Percentiles rank a stretch among this genome's conserved stretches.
phyloP scores from a whole-genome alignment of 1,139 yeast species.

The Zygoascus meyerae region DNA sequence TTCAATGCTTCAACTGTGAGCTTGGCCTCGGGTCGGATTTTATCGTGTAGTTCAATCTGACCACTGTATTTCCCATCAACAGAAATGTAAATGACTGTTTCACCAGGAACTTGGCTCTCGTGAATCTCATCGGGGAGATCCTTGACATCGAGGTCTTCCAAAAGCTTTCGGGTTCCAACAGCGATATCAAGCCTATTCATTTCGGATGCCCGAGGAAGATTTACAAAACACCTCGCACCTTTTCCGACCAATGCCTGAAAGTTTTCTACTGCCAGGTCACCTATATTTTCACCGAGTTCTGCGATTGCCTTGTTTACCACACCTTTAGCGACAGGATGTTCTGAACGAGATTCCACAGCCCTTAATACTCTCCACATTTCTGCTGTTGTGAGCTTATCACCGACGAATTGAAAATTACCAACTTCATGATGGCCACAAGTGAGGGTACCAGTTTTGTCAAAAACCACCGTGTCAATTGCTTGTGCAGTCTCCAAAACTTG shows the following conservation, averaged over 20 bases:
- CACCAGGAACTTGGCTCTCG: conserved; percentile 18
- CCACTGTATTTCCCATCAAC: conserved; percentile 61
- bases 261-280: conserved; percentile 34
- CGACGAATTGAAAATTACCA: conserved; percentile 15
- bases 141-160: conserved; percentile 30
- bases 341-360: conserved; percentile 62
- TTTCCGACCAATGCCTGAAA: conserved; percentile 59
- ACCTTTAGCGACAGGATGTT: conserved; percentile 85
- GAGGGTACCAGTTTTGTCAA: conserved; percentile 95
- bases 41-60: conserved; percentile 59
- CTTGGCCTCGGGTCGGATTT: conserved; percentile 60
- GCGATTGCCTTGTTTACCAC: conserved; percentile 39
- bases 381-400: conserved; percentile 30
- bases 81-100: conserved; percentile 37
- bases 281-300: conserved; percentile 16
- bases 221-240: conserved; percentile 57
- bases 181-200: conserved; percentile 34
- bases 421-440: conserved; percentile 80
- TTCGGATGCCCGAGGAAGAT: conserved; percentile 20
- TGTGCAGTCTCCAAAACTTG: conserved; percentile 75
- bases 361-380: conserved; percentile 52
- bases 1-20: conserved; percentile 54
- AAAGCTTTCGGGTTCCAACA: conserved; percentile 54
- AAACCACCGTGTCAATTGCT: conserved; percentile 59
- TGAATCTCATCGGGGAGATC: conserved; percentile 19